phyloP scores from a whole-genome alignment of 768 basidiomycete genomes.

The Leccinum fibrillosum region DNA sequence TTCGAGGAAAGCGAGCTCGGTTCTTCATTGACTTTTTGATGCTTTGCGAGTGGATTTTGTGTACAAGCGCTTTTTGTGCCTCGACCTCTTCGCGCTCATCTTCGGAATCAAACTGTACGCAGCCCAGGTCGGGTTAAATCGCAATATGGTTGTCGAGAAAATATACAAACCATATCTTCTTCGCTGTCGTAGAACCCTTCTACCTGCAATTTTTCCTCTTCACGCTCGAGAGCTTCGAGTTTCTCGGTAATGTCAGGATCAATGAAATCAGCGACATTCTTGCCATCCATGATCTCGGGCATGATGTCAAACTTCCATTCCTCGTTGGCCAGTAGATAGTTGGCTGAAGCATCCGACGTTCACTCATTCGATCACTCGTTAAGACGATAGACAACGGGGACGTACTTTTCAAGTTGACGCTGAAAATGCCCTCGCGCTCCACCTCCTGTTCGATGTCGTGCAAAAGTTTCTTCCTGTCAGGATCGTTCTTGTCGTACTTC shows the following conservation, averaged over 20 bases:
- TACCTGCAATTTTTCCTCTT: slow-evolving; percentile 90
- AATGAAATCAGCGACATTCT: slow-evolving; percentile 98
- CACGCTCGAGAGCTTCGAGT: slow-evolving; percentile 93
- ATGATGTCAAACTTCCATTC: slow-evolving; percentile 96
- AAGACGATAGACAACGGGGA: background rate
- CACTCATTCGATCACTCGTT: background rate
- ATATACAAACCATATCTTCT: slow-evolving; percentile 67
- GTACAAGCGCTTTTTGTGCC: slow-evolving; percentile 53
- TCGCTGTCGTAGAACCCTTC: slow-evolving; percentile 96
- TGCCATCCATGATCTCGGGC: slow-evolving; percentile 99
- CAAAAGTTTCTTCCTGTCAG: slow-evolving; percentile 68
- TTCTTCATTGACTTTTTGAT: slow-evolving; percentile 89
- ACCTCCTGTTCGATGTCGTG: slow-evolving; percentile 82
- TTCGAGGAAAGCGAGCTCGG: slow-evolving; percentile 73
- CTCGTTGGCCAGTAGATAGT: slow-evolving; percentile 83
- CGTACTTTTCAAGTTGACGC: slow-evolving; percentile 84
- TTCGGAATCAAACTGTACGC: slow-evolving; percentile 49
- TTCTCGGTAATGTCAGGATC: slow-evolving; percentile 97
- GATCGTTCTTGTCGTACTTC: slow-evolving; percentile 87
- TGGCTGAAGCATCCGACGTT: slow-evolving; percentile 52
- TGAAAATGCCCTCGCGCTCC: slow-evolving; percentile 89
- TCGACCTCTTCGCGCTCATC: slow-evolving; percentile 78
- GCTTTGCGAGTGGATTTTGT: slow-evolving; percentile 70
- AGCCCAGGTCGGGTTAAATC: background rate
- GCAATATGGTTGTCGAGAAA: background rate